A percentile compares a stretch with the other conserved stretches of the same genome.
Conservation (phyloP, 2,329 filamentous ascomycete species). For the Paramyrothecium roridum region DNA sequence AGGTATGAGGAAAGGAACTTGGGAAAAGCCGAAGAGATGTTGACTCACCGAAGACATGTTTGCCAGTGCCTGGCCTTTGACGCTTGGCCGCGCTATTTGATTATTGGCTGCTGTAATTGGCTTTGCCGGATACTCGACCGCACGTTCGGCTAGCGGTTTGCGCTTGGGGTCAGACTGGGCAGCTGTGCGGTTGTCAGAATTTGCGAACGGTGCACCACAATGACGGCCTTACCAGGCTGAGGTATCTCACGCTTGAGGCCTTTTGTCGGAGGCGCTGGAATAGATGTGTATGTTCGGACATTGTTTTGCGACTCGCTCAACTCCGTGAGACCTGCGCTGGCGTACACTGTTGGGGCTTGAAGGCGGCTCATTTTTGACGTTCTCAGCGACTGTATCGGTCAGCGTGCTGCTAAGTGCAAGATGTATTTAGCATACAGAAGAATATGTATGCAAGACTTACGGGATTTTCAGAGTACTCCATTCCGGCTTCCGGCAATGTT, state of each 20-base stretch:
- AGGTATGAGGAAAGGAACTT: background rate
- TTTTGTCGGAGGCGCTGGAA: slow-evolving; percentile 34
- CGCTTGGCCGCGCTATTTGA: slow-evolving; percentile 34
- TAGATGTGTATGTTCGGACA: slow-evolving; percentile 41
- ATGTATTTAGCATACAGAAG: too few relatives aligned
- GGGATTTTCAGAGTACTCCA: slow-evolving; percentile 31
- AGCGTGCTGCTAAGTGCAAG: background rate
- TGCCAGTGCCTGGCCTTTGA: slow-evolving; percentile 42
- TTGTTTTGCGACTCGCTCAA: slow-evolving; percentile 61
- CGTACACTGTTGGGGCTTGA: slow-evolving; percentile 21
- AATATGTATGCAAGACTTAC: slow-evolving; percentile 15
- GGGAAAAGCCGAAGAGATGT: slow-evolving; percentile 1
- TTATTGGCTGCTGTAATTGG: slow-evolving; percentile 35
- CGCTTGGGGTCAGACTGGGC: slow-evolving; percentile 57
- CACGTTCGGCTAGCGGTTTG: slow-evolving; percentile 54
- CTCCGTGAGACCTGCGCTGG: slow-evolving; percentile 43
- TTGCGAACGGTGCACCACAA: background rate
- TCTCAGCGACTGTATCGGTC: slow-evolving; percentile 18
- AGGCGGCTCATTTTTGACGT: slow-evolving; percentile 27
- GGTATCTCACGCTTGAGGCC: slow-evolving; percentile 50
- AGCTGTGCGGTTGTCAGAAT: slow-evolving; percentile 33
- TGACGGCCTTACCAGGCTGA: slow-evolving; percentile 35
- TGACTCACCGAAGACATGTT: slow-evolving; percentile 25
- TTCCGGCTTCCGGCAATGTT: slow-evolving; percentile 21
- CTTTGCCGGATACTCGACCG: slow-evolving; percentile 45